Percentiles rank a stretch among this genome's conserved stretches.
phyloP scores from a whole-genome alignment of 1,284 basidiomycete species.

The Apiotrichum gracile region DNA sequence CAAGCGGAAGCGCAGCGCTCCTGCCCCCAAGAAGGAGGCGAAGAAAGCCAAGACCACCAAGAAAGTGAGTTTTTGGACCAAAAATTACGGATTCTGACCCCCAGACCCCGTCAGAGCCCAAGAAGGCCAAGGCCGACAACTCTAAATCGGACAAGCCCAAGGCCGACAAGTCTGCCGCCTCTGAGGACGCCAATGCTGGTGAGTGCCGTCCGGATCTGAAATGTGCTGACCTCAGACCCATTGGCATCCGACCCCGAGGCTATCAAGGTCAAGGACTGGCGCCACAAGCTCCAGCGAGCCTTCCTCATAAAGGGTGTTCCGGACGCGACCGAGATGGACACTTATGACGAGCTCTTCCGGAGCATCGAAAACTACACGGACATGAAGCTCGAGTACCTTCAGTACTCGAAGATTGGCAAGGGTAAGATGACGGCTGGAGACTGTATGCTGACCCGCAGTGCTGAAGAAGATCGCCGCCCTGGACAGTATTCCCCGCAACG shows the following conservation, averaged over 20 bases:
- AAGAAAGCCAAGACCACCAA: slow-evolving; percentile 53
- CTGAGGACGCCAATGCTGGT: slow-evolving; percentile 29
- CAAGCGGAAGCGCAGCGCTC: slow-evolving; percentile 52
- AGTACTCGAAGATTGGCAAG: slow-evolving; percentile 96
- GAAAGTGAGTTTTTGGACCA: slow-evolving; percentile 23
- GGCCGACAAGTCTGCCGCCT: slow-evolving; percentile 20
- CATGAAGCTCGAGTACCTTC: slow-evolving; percentile 78
- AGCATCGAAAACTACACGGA: slow-evolving; percentile 74
- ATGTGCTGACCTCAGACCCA: neutral
- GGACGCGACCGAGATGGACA: slow-evolving; percentile 64
- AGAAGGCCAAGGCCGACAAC: slow-evolving; percentile 42
- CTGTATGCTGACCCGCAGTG: slow-evolving; percentile 50
- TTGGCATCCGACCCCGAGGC: slow-evolving; percentile 58
- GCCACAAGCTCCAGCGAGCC: slow-evolving; percentile 81
- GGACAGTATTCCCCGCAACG: slow-evolving; percentile 67
- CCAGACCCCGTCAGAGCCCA: neutral
- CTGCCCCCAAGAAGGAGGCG: slow-evolving; percentile 48
- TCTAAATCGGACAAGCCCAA: slow-evolving; percentile 31
- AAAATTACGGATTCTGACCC: neutral
- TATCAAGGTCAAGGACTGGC: slow-evolving; percentile 72
- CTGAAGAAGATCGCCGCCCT: slow-evolving; percentile 88
- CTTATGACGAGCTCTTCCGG: slow-evolving; percentile 69
- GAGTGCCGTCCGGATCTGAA: slow-evolving; percentile 1
- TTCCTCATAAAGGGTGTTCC: slow-evolving; percentile 60
- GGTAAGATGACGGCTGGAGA: slow-evolving; percentile 24